Evolutionary conservation across 768 basidiomycete genomes (phyloP).

Genomic region (Leccinum aurantiacum): DNA sequence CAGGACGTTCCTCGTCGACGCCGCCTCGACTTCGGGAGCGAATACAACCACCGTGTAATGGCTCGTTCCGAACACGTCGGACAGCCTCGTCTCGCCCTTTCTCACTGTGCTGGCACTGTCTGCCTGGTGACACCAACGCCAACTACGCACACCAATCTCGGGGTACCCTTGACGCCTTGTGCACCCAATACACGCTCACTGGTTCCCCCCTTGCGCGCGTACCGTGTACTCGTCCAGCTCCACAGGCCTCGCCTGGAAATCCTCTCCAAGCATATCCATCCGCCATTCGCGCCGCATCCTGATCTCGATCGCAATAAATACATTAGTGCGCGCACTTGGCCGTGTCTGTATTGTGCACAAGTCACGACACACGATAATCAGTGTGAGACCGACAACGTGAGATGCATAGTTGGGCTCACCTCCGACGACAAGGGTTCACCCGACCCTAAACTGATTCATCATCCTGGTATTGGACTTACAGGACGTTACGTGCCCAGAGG

Average conservation of each 20-base stretch:
- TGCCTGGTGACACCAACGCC: too few relatives aligned
- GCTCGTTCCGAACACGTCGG: too few relatives aligned
- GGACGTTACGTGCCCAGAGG: too few relatives aligned
- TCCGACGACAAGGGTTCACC: conserved; percentile 47
- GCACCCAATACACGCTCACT: too few relatives aligned
- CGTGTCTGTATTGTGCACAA: conserved; percentile 35
- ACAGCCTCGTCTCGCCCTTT: too few relatives aligned
- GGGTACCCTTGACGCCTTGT: too few relatives aligned
- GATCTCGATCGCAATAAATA: background rate
- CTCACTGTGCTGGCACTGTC: too few relatives aligned
- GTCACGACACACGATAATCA: background rate
- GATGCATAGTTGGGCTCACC: conserved; percentile 25
- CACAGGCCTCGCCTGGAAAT: conserved; percentile 32
- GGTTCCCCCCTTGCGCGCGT: too few relatives aligned
- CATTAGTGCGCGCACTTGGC: conserved; percentile 34
- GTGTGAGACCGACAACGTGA: background rate
- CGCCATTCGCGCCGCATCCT: background rate
- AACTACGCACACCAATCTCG: too few relatives aligned
- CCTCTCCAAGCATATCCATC: conserved; percentile 32
- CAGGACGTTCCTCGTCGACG: too few relatives aligned
- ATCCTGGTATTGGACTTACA: conserved; percentile 47
- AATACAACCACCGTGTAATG: too few relatives aligned
- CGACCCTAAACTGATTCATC: conserved; percentile 41
- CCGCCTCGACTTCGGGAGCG: too few relatives aligned
- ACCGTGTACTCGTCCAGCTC: conserved; percentile 32